Conservation (phyloP, 129 eudicot species). For the Chrysanthemum lavandulifolium region DNA sequence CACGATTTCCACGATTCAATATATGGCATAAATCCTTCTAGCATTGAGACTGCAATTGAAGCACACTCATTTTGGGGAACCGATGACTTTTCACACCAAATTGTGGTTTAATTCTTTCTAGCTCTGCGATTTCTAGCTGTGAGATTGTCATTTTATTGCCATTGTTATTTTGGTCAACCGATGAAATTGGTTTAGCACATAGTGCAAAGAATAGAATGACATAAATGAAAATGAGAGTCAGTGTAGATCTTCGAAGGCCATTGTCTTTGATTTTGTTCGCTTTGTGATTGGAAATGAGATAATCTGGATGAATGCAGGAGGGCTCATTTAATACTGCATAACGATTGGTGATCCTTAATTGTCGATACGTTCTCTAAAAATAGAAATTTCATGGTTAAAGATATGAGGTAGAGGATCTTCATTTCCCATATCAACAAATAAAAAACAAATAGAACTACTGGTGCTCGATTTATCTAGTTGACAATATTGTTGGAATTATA, state of each 20-base stretch:
- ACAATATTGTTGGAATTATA: too few species aligned
- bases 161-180: neutral
- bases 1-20: neutral
- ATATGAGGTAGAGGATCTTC: slow-evolving; percentile 21
- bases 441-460: neutral
- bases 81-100: too few species aligned
- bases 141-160: neutral
- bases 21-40: too few species aligned
- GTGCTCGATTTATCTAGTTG: neutral
- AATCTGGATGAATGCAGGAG: neutral
- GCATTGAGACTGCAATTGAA: too few species aligned
- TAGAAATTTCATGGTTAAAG: slow-evolving; percentile 10
- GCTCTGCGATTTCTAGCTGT: neutral
- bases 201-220: slow-evolving; percentile 6
- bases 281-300: slow-evolving; percentile 5
- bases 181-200: slow-evolving; percentile 1
- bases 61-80: too few species aligned
- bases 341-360: slow-evolving; percentile 18
- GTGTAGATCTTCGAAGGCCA: slow-evolving; percentile 19
- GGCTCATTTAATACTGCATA: slow-evolving; percentile 13
- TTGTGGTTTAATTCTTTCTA: neutral
- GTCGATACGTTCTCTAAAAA: slow-evolving; percentile 15
- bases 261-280: neutral
- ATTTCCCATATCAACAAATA: neutral
- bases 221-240: slow-evolving; percentile 13